Conservation (phyloP, 2,329 filamentous ascomycete species). For the Monosporascus sp. region DNA sequence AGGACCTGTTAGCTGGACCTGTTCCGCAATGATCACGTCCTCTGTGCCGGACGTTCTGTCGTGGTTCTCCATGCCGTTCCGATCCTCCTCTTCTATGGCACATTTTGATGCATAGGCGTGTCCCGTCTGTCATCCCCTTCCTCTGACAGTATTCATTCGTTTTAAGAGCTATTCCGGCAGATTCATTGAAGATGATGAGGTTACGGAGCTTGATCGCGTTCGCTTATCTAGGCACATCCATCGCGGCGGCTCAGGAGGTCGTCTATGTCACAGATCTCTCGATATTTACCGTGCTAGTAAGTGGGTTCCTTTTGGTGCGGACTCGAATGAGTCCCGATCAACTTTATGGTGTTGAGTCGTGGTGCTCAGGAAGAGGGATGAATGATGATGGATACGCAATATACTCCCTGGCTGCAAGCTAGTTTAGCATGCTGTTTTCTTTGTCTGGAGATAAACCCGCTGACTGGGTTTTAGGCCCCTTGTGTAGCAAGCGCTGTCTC, state of each 20-base stretch:
- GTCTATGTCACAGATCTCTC: slow-evolving; percentile 28
- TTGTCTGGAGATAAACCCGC: not conserved
- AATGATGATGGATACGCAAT: too few relatives aligned
- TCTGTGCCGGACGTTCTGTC: not conserved
- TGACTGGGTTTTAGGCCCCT: slow-evolving; percentile 34
- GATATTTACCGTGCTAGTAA: slow-evolving; percentile 25
- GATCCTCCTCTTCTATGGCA: not conserved
- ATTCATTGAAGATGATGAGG: not conserved
- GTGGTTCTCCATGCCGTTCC: not conserved
- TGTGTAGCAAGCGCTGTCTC: slow-evolving; percentile 43
- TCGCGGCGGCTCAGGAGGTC: slow-evolving; percentile 16
- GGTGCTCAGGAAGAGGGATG: too few relatives aligned
- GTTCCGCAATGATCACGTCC: not conserved
- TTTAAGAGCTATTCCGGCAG: not conserved
- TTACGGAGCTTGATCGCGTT: slow-evolving; percentile 4
- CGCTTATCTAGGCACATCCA: slow-evolving; percentile 8
- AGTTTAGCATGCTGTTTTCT: not conserved
- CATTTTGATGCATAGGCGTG: not conserved
- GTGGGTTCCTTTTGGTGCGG: slow-evolving; percentile 3
- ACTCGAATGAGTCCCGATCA: too few relatives aligned
- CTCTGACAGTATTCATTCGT: not conserved
- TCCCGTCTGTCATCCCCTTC: not conserved
- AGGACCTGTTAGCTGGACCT: not conserved
- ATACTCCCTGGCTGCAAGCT: too few relatives aligned
- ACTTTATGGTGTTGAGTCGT: too few relatives aligned